Conservation (phyloP, 2,329 filamentous ascomycete genomes). For the Zasmidium angulare region DNA sequence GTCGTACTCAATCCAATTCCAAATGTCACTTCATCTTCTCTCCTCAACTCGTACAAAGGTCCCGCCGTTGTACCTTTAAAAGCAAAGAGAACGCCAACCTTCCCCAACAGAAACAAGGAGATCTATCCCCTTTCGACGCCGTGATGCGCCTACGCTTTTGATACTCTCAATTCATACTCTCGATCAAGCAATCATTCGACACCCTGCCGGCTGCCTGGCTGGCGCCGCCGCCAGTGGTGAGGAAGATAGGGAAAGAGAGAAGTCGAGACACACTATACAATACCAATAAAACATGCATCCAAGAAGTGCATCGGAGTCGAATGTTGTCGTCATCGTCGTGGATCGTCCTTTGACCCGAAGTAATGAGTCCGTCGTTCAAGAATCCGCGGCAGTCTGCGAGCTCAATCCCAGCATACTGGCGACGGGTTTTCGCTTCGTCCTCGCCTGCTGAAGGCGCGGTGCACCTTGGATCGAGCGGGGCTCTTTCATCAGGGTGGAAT, state of each 20-base stretch:
- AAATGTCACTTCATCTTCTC: neutral
- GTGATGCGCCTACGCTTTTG: neutral
- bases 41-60: no score
- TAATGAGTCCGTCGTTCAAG: conserved; percentile 14
- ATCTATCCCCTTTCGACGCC: neutral
- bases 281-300: neutral
- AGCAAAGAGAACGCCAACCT: neutral
- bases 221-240: no score
- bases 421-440: conserved; percentile 51
- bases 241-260: no score
- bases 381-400: conserved; percentile 26
- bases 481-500: conserved; percentile 85
- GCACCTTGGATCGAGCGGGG: conserved; percentile 85
- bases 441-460: conserved; percentile 59
- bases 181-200: no score
- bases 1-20: no score
- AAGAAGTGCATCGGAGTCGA: no score
- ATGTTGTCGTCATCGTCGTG: no score
- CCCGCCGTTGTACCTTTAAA: neutral
- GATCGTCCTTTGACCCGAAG: neutral
- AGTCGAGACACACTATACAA: neutral
- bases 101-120: neutral
- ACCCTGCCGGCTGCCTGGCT: no score
- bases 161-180: neutral
- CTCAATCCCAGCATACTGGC: conserved; percentile 39